Evolutionary conservation across 345 rosid genomes (phyloP), one percentile per base, ranked within the genome.

Genomic region (Chamaenerion angustifolium): DNA sequence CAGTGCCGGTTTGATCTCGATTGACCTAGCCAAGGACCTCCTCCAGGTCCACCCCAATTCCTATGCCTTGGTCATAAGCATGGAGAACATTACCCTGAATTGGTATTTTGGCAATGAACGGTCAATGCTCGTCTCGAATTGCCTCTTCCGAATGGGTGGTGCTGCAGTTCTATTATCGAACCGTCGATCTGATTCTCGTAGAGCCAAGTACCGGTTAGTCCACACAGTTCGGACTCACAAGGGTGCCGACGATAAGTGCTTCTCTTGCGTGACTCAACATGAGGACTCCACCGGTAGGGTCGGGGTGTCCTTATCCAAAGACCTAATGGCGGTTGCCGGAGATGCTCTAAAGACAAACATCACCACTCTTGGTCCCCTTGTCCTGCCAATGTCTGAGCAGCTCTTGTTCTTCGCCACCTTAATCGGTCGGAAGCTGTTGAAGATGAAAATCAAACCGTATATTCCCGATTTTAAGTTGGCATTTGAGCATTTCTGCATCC

Each of bases 401-500:
- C 47, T 45, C 1, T 45, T 45, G 11, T 45, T 45, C 47, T 8
- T 45, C 8, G 47, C 47, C 47, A 45, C 47, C 2, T 45, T 45
- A 8, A 17, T 45, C 1, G 47, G 8, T 12, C 14, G 47, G 47
- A 45, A 45, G 8, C 17, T 8, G 13, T 45, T 17, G 17, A 45
- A 13, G 47, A 45, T 13, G 47, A 45, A 45, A 12, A 8, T 45
- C 8, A 45, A 12, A 17, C 47, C 47, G 14, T 45, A 45, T 12
- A 45, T 12, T 45, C 47, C 47, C 11, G 23, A 47, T 47, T 14
- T 47, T 18, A 17, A 47, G 51, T 3, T 47, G 21, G 23, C 51
- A 6, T 47, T 47, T 9, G 23, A 47, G 51, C 51, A 47, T 47
- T 47, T 47, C 21, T 47, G 51, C 51, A 16, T 47, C 16, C 51